Base-by-base conservation (phyloP, 192 early-diverging fungal species). In the Backusella australiensis region DNA sequence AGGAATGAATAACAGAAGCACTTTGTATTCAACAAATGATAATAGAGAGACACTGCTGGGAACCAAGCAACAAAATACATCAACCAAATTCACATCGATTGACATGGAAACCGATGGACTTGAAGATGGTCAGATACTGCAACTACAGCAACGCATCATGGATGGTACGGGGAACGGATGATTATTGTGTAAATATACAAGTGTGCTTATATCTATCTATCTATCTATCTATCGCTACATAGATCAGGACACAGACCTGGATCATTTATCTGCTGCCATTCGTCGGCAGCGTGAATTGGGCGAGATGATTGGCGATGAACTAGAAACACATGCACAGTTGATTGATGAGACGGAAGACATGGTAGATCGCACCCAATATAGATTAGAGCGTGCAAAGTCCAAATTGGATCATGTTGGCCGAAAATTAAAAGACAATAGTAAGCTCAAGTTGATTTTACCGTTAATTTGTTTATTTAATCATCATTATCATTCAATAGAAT, bases 191-290 rank as follows among this genome's bases (percentile, higher is more conserved):
- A 11, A 17, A 23, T 38, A 38, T 35, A 68, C 0, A 35, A 38
- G 32, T 32, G 32, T 38, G 42, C 42, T 17, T 44, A 44, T 44
- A 15, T 15, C 38, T 39, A 39, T 39, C 38, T 8, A 39, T 39
- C 38, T 0, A 44, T 44, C 3, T 44, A 15, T 15, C 38, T 39
- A 39, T 39, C 12, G 3, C 3, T 44, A 17, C 5, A 4, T 81
- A 93, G 92, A 93, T 72, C 94, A 95, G 81, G 94, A 95, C 82
- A 75, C 85, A n/a, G 89, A 91, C 70, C 75, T 95, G 49, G 94
- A 95, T 81, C 82, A 83, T 59, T 80, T 95, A 12, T 81, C 82
- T 36, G 78, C 78, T 8, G 86, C 90, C 8, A 82, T 95, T 34
- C 81, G 82, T 32, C 88, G 94, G 36, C 94, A 93, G 76, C 85